Conservation (phyloP, 345 rosid genomes). For the Melaleuca quinquenervia region DNA sequence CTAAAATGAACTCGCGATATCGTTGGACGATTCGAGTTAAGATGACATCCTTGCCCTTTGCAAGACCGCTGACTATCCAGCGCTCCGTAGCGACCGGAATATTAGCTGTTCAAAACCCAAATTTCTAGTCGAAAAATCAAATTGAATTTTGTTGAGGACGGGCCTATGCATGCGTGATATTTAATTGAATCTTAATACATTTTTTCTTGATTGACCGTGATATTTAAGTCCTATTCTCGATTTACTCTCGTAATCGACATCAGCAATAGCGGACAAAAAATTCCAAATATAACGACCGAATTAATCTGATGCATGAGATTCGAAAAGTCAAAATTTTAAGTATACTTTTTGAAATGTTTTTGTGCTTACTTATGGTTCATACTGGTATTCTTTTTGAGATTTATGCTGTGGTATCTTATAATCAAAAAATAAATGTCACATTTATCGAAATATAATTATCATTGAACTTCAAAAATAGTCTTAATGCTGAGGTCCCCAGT, state of each 20-base stretch:
- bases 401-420: neutral
- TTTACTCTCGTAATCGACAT: neutral
- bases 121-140: too few species aligned
- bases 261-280: too few species aligned
- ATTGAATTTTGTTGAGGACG: too few species aligned
- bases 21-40: neutral
- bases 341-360: neutral
- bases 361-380: neutral
- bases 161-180: too few species aligned
- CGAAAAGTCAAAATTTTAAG: neutral
- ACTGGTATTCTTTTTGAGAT: neutral
- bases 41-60: neutral
- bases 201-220: neutral
- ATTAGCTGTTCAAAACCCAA: too few species aligned
- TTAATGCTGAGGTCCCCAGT: rapidly evolving
- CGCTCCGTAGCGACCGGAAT: neutral
- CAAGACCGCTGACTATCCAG: neutral
- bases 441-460: neutral
- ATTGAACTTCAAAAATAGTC: neutral
- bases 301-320: too few species aligned
- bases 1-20: neutral
- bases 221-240: too few species aligned
- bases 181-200: neutral
- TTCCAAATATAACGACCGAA: too few species aligned
- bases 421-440: neutral